Base-by-base conservation (phyloP, 805 yeast species). In the Lachancea cidri region DNA sequence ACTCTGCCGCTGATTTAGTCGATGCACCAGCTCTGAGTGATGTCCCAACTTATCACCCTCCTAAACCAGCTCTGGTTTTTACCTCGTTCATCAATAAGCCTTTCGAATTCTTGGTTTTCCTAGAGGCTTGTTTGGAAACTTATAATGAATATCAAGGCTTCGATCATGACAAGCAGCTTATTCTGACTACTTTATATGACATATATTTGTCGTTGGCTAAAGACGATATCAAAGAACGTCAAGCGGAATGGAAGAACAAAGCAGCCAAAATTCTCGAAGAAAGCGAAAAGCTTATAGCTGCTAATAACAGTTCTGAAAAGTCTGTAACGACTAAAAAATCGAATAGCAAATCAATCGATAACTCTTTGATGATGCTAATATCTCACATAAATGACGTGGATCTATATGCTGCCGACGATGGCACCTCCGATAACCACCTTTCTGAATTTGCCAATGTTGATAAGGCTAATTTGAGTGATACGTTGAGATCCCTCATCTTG, bases 91-190 rank as follows among this genome's bases (percentile, higher is more conserved):
- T 85, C n/a, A 76, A 81, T 49, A 86, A 84, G 57, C 88, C 93
- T 0, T 76, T 81, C 54, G 93, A 89, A 55, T 91, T 93, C 70
- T 93, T 89, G 18, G 84, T 86, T 5, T 93, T 93, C 48, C 62
- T 93, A 42, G 98, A 93, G 58, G 97, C 98, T 0, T 87, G 96
- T 52, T 64, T 88, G 13, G 86, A 82, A 51, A 73, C 84, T 9
- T 85, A 85, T 55, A 88, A 82, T 41, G 73, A 73, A 42, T 85
- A 81, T 54, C 93, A 84, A 39, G 91, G 93, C 0, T 63, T 61
- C 33, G 62, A 57, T 37, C 76, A 74, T 46, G 96, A 91, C 53
- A 77, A 80, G 50, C 74, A 74, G 38, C 94, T 83, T 35, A 71
- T 91, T 33, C 67, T 85, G 41, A 77, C 85, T 2, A 86, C 97